Percentiles rank a stretch among this genome's conserved stretches.
Conservation (phyloP, 305 asterid species). For the Fraxinus floribunda region DNA sequence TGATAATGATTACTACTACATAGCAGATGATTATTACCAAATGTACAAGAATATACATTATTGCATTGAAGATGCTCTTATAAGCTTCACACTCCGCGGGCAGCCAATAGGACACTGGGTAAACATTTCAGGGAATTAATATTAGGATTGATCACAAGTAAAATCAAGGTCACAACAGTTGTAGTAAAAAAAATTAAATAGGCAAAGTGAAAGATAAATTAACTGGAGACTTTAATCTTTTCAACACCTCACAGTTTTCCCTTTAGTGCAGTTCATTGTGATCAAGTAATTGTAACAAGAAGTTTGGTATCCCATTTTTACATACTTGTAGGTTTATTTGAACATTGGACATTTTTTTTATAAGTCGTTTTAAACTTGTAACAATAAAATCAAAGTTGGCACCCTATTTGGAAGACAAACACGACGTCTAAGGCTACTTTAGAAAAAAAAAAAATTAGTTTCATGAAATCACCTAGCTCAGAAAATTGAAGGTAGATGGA, state of each 20-base stretch:
- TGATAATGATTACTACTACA: too few species aligned
- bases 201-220: not conserved
- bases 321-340: not conserved
- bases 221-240: not conserved
- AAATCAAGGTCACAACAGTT: not conserved
- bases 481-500: not conserved
- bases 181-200: not conserved
- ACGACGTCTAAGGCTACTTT: too few species aligned
- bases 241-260: too few species aligned
- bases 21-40: too few species aligned
- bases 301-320: not conserved
- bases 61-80: not conserved
- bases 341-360: too few species aligned
- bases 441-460: too few species aligned
- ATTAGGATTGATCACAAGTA: not conserved
- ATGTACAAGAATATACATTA: not conserved
- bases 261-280: too few species aligned
- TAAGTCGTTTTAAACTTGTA: not conserved
- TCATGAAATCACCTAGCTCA: not conserved
- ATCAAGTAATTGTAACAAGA: not conserved
- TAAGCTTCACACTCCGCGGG: not conserved
- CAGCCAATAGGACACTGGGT: slow-evolving; percentile 1
- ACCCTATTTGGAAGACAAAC: not conserved
- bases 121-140: slow-evolving; percentile 42
- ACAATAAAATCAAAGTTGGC: not conserved